Evolutionary conservation across 108 stramenopile species (phyloP), one percentile per base, ranked within the genome.

Genomic region (Pseudonitzschia delicatissima): DNA sequence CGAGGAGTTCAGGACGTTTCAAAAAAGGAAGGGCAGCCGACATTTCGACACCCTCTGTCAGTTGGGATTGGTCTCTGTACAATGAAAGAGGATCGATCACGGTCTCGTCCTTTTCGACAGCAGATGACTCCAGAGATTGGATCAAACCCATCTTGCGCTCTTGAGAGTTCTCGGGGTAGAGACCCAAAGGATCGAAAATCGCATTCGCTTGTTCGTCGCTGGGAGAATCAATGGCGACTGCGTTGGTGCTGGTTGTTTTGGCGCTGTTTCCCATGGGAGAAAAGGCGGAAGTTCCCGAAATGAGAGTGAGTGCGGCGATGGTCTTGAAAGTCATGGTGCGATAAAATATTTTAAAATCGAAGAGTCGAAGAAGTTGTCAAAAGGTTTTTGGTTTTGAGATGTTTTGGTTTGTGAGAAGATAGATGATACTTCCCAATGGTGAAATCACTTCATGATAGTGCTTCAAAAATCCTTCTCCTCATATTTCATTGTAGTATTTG

Each of bases 1-100:
- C 84, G 52, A 89, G 81, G 5, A 70, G 29, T 0, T 62, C 55
- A 4, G 82, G 82, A 18, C 80, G 74, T 11, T 88, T 84, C 58
- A 93, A 77, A 75, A 83, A 93, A 18, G 92, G 92, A 44, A 86
- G 52, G 12, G 92, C 62, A 35, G 74, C 74, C 27, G 89, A 91
- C 45, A 86, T 78, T 64, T 87, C 74, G 31, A 51, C 48, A 45
- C 32, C 33, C 25, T 42, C 27, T 8, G 60, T 40, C 21, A 61
- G n/a, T 35, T 39, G 12, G 6, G 70, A 63, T 48, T 49, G 18
- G 45, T 63, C 62, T 44, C 25, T 9, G 48, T 75, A 75, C 13
- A 68, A 34, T 9, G 45, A 48, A 20, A 75, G 62, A 5, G 74
- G 74, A 58, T 75, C 74, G 25, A 71, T 27, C 25, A 31, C 40